These are phyloP conservation scores for Emericellopsis cladophorae DNA, from an alignment of 2,329 filamentous ascomycete genomes.

Conservation along the genomic window DNA sequence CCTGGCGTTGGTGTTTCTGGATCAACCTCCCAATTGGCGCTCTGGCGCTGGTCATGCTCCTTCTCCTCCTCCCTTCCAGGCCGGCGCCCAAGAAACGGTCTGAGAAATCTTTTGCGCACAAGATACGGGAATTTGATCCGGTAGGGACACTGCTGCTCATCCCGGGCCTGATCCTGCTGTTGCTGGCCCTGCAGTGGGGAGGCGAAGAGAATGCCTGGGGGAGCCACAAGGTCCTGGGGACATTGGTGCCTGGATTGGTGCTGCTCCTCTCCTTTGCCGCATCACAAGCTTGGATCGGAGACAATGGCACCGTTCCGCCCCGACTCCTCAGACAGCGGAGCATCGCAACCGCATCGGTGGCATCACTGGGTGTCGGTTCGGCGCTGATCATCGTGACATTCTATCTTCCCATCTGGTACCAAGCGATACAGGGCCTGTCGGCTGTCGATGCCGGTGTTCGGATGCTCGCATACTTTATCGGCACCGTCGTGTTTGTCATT, in stretches of 20 bases:
- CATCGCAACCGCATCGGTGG: too few species aligned
- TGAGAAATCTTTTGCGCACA: too few species aligned
- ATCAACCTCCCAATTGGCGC: slow-evolving; percentile 14
- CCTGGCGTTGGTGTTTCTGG: slow-evolving; percentile 13
- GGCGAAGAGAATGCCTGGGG: slow-evolving; percentile 15
- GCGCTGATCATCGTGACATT: slow-evolving; percentile 9
- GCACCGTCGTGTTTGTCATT: not conserved
- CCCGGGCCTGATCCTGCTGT: slow-evolving; percentile 18
- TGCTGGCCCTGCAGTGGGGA: slow-evolving; percentile 30
- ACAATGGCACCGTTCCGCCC: slow-evolving; percentile 30
- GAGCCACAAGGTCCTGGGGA: slow-evolving; percentile 22
- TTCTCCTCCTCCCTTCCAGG: slow-evolving; percentile 7
- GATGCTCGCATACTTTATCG: slow-evolving; percentile 2
- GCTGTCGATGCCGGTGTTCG: slow-evolving; percentile 9
- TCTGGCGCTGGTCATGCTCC: slow-evolving; percentile 9
- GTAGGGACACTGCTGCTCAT: slow-evolving; percentile 5
- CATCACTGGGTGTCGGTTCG: not conserved
- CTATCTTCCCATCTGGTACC: slow-evolving; percentile 32
- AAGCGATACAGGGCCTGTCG: slow-evolving; percentile 24
- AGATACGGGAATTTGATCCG: slow-evolving; percentile 9
- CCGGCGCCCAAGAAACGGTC: not conserved
- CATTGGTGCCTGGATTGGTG: slow-evolving; percentile 23
- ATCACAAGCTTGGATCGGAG: slow-evolving; percentile 16
- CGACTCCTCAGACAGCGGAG: slow-evolving; percentile 57
- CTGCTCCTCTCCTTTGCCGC: slow-evolving; percentile 24